A percentile compares a stretch with the other conserved stretches of the same genome.
Conservation (phyloP, 148 eudicot genomes). For the Suaeda aralocaspica region DNA sequence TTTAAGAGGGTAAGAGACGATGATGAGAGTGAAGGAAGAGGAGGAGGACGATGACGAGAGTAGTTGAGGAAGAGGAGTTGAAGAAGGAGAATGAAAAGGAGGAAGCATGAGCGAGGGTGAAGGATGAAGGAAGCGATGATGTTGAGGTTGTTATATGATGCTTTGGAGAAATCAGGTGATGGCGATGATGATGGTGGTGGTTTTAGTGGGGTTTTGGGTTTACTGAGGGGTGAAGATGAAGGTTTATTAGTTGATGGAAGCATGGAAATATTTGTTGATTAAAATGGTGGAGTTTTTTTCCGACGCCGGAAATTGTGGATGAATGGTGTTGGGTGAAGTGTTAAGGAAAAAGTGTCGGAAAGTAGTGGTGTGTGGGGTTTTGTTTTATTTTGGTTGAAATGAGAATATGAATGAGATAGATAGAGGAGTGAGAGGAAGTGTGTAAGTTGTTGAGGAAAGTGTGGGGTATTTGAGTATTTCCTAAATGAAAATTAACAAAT, state of each 20-base stretch:
- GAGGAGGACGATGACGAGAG: slow-evolving; percentile 19
- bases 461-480: too few species aligned
- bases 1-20: not conserved
- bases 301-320: not conserved
- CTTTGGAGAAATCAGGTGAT: not conserved
- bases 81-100: slow-evolving; percentile 47
- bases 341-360: not conserved
- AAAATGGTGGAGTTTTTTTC: not conserved
- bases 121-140: slow-evolving; percentile 20
- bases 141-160: slow-evolving; percentile 3
- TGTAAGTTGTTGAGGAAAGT: not conserved
- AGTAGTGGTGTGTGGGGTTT: not conserved
- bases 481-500: too few species aligned
- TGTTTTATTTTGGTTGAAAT: not conserved
- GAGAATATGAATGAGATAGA: not conserved
- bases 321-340: too few species aligned
- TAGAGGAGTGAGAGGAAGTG: not conserved
- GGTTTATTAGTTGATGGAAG: slow-evolving; percentile 29
- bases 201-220: slow-evolving; percentile 15
- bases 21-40: not conserved
- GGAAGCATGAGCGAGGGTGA: slow-evolving; percentile 56
- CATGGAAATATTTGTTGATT: slow-evolving; percentile 32
- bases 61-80: slow-evolving; percentile 42
- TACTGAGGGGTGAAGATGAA: slow-evolving; percentile 14
- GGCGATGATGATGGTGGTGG: not conserved